Evolutionary conservation across 148 eudicot species (phyloP), one percentile per base, ranked within the genome.

Genomic region (Dysphania ambrosioides): DNA sequence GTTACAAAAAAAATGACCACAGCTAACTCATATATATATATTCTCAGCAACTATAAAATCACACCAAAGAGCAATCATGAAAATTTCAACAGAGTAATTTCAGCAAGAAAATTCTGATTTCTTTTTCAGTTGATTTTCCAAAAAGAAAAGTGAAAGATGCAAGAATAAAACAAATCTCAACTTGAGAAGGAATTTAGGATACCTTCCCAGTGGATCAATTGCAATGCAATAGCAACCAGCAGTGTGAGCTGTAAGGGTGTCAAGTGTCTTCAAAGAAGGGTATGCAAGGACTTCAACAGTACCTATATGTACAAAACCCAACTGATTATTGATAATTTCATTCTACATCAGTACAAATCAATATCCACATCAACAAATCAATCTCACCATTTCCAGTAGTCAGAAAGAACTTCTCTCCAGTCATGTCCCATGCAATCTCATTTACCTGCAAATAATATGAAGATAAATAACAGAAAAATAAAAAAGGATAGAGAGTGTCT

Each of bases 201-300:
- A 94, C 98, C 95, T 94, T 82, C 98, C 98, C 30, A 87, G 66
- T 58, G 98, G 98, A 59, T 94, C 98, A 72, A 88, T 94, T 63
- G 96, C 97, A 80, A 94, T 91, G 81, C 98, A 94, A 81, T 94
- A 94, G 78, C 98, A 94, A 84, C 98, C 98, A 83, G 97, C 98
- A 69, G 98, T 94, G 78, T 94, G 98, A 81, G 98, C 98, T 81
- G 82, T 83, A 72, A 94, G 95, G 74, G 97, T 94, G 79, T 84
- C 90, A 77, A 94, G 90, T n/a, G 85, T 87, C 76, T 69, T 81
- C 57, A 94, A 93, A 77, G 97, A 90, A 51, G 98, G 98, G 77
- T 91, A 94, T 76, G 91, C 86, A 51, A 94, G 85, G 60, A 94
- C 98, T 91, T 94, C 98, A 31, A 94, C 93, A 30, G 96, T 91